These are phyloP conservation scores for Cladosporium sp. DNA, from an alignment of 2,329 filamentous ascomycete genomes.

Conservation along the genomic window DNA sequence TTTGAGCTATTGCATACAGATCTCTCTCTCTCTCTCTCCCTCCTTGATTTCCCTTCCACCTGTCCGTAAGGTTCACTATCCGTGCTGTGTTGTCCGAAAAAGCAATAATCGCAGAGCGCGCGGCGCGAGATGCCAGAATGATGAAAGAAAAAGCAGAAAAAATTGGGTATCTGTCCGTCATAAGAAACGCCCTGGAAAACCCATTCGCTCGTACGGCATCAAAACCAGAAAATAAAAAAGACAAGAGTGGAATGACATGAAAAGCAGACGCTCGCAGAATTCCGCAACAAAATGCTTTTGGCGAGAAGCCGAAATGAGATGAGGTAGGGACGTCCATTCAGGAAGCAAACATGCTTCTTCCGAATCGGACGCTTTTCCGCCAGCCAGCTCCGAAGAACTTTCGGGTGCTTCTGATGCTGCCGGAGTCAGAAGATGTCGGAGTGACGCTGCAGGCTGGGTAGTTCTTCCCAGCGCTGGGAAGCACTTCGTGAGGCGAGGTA, in stretches of 20 bases:
- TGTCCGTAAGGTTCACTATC: too few relatives aligned
- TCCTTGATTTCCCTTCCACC: neutral
- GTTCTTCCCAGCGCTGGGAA: constrained; percentile 30
- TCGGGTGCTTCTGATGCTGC: constrained; percentile 15
- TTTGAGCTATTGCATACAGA: too few relatives aligned
- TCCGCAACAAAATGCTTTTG: neutral
- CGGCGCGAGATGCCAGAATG: too few relatives aligned
- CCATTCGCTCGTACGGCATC: neutral
- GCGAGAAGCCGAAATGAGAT: neutral
- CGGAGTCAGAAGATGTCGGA: neutral
- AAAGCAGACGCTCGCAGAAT: neutral
- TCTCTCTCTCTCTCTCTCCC: neutral
- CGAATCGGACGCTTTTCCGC: constrained; percentile 23
- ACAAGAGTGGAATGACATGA: neutral
- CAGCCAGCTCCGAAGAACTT: constrained; percentile 16
- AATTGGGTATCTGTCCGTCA: neutral
- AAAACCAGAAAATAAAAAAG: neutral
- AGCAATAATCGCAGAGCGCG: too few relatives aligned
- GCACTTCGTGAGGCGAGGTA: constrained; percentile 27
- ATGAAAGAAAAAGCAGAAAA: neutral
- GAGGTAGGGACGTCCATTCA: constrained; percentile 14
- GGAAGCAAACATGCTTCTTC: constrained; percentile 22
- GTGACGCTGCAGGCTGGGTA: constrained; percentile 25
- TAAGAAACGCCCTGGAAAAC: neutral
- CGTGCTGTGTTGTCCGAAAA: too few relatives aligned